These are phyloP conservation scores for Craterostigma plantagineum DNA, from an alignment of 257 asterid genomes.

Conservation along the genomic window DNA sequence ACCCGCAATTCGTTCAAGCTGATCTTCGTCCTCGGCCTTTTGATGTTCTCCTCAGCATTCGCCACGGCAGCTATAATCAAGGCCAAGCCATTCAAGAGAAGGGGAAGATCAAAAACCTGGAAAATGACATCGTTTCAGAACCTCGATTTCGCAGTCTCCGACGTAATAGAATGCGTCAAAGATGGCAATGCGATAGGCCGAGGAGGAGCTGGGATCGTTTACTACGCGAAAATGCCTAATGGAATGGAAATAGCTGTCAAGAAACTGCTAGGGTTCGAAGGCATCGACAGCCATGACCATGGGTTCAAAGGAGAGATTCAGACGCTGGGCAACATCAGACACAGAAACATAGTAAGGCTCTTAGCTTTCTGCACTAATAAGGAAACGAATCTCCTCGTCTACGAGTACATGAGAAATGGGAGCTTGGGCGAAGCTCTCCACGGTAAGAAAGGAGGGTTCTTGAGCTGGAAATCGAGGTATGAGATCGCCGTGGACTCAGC, in stretches of 20 bases:
- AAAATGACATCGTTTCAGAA: conserved; percentile 74
- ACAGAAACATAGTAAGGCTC: conserved; percentile 61
- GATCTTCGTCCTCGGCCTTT: conserved; percentile 53
- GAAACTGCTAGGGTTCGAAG: conserved; percentile 38
- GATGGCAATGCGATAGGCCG: conserved; percentile 88
- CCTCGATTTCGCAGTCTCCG: conserved; percentile 50
- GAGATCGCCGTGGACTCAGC: conserved; percentile 72
- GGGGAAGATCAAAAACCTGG: conserved; percentile 36
- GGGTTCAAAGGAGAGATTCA: conserved; percentile 76
- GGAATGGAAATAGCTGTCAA: conserved; percentile 84
- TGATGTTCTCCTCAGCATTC: conserved; percentile 48
- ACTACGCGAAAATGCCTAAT: conserved; percentile 56
- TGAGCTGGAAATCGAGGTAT: conserved; percentile 70
- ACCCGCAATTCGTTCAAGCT: conserved; percentile 48
- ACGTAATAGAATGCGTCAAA: conserved; percentile 66
- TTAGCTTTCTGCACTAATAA: conserved; percentile 72
- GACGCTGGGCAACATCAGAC: conserved; percentile 79
- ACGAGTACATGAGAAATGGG: conserved; percentile 88
- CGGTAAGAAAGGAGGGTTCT: conserved; percentile 56
- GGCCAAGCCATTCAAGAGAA: conserved; percentile 61
- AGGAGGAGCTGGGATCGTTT: conserved; percentile 90
- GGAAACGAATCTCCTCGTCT: conserved; percentile 74
- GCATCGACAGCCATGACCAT: conserved; percentile 49
- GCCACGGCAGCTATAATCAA: conserved; percentile 56
- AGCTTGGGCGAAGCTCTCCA: conserved; percentile 88